phyloP scores from a whole-genome alignment of 192 early-diverging fungal genomes.

The Chytriomyces hyalinus region DNA sequence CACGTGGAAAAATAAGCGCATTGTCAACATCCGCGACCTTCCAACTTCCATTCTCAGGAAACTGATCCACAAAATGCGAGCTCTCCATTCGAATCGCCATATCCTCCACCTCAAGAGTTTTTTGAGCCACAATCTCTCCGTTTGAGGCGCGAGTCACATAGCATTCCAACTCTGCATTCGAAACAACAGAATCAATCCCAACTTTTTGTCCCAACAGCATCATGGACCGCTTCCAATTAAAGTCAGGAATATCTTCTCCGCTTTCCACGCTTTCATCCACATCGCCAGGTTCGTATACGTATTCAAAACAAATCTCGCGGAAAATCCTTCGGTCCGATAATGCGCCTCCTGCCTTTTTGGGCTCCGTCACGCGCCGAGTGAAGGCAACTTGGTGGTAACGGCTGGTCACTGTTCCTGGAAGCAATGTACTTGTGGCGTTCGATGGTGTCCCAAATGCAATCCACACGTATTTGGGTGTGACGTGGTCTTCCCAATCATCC shows the following conservation, averaged over 20 bases:
- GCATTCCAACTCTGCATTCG: background rate
- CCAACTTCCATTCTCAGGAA: slow-evolving; percentile 23
- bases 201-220: slow-evolving; percentile 24
- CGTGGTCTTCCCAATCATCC: slow-evolving; percentile 5
- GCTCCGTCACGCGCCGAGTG: background rate
- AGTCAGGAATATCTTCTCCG: slow-evolving; percentile 17
- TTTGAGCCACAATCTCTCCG: background rate
- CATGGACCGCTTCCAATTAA: slow-evolving; percentile 22
- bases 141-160: background rate
- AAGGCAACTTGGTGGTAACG: slow-evolving; percentile 27
- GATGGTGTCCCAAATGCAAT: slow-evolving; percentile 21
- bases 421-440: slow-evolving; percentile 7
- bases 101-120: background rate
- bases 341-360: background rate
- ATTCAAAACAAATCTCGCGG: slow-evolving; percentile 35
- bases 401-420: background rate
- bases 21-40: slow-evolving; percentile 25
- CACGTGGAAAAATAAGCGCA: slow-evolving; percentile 11
- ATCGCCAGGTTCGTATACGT: background rate
- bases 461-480: slow-evolving; percentile 20
- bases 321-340: slow-evolving; percentile 4
- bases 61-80: slow-evolving; percentile 27
- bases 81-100: slow-evolving; percentile 21
- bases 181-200: slow-evolving; percentile 24
- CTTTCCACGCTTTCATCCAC: background rate